phyloP scores from a whole-genome alignment of 1,284 basidiomycete species.

The Volvariella volvacea region DNA sequence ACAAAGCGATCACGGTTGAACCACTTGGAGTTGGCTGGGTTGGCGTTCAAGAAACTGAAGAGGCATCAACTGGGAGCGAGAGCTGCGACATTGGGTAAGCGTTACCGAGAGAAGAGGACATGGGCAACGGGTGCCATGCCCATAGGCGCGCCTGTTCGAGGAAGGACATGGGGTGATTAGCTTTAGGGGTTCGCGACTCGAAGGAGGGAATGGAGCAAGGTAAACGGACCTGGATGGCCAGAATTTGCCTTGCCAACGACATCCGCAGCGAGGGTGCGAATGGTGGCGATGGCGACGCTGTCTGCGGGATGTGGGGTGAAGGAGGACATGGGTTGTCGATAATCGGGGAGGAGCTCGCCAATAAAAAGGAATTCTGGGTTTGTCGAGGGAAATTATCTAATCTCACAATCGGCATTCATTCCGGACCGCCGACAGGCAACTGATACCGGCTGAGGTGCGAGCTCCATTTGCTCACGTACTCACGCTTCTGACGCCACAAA shows the following conservation, averaged over 20 bases:
- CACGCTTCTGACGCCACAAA: too few relatives aligned
- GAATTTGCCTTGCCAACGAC: constrained; percentile 82
- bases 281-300: constrained; percentile 56
- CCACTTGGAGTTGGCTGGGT: constrained; percentile 88
- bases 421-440: too few relatives aligned
- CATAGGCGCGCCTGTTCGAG: constrained; percentile 73
- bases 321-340: constrained; percentile 31
- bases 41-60: constrained; percentile 74
- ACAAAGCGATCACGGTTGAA: constrained; percentile 89
- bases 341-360: constrained; percentile 7
- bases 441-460: too few relatives aligned
- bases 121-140: constrained; percentile 89
- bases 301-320: constrained; percentile 41
- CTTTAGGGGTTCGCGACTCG: constrained; percentile 12
- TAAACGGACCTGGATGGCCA: constrained; percentile 73
- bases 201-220: constrained; percentile 3
- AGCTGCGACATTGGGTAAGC: constrained; percentile 10
- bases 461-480: too few relatives aligned
- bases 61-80: neutral
- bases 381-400: neutral
- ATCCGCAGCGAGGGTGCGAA: constrained; percentile 68
- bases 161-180: too few relatives aligned
- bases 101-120: constrained; percentile 75
- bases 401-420: neutral
- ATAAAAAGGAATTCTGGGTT: constrained; percentile 4